phyloP scores from a whole-genome alignment of 2,329 filamentous ascomycete genomes.

The Immersiporthe knoxdaviesiana region DNA sequence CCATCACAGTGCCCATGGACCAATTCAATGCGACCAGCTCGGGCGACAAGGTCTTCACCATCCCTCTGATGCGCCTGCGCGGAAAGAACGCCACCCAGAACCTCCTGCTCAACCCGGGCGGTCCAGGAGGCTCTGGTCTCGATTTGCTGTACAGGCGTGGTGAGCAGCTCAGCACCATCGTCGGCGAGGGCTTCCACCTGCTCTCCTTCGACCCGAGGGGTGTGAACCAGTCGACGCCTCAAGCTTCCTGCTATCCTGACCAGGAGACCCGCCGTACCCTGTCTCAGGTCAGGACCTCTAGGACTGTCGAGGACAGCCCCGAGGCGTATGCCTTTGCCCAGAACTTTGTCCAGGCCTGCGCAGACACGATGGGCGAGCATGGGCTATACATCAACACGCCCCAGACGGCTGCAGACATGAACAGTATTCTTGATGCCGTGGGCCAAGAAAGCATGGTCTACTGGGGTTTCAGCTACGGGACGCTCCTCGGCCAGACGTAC shows the following conservation, averaged over 20 bases:
- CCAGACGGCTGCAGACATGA: slow-evolving; percentile 56
- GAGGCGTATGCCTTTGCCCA: slow-evolving; percentile 47
- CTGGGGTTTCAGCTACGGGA: slow-evolving; percentile 48
- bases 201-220: slow-evolving; percentile 53
- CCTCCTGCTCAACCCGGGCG: slow-evolving; percentile 52
- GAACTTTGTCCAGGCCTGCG: slow-evolving; percentile 46
- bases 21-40: slow-evolving; percentile 44
- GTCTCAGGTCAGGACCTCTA: slow-evolving; percentile 33
- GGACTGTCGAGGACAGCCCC: slow-evolving; percentile 40
- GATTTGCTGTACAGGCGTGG: slow-evolving; percentile 42
- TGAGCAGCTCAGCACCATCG: slow-evolving; percentile 40
- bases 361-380: slow-evolving; percentile 49
- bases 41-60: slow-evolving; percentile 44
- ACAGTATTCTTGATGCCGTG: slow-evolving; percentile 50
- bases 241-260: slow-evolving; percentile 46
- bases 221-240: slow-evolving; percentile 42
- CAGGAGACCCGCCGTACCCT: slow-evolving; percentile 38
- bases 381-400: slow-evolving; percentile 52
- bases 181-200: slow-evolving; percentile 51
- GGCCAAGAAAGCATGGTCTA: slow-evolving; percentile 44
- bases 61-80: slow-evolving; percentile 50
- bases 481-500: slow-evolving; percentile 45
- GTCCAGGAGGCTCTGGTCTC: slow-evolving; percentile 50
- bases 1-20: slow-evolving; percentile 50
- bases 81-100: slow-evolving; percentile 47